Evolutionary conservation across 2,329 filamentous ascomycete species (phyloP).

Genomic region (Emergomyces pasteurianus): DNA sequence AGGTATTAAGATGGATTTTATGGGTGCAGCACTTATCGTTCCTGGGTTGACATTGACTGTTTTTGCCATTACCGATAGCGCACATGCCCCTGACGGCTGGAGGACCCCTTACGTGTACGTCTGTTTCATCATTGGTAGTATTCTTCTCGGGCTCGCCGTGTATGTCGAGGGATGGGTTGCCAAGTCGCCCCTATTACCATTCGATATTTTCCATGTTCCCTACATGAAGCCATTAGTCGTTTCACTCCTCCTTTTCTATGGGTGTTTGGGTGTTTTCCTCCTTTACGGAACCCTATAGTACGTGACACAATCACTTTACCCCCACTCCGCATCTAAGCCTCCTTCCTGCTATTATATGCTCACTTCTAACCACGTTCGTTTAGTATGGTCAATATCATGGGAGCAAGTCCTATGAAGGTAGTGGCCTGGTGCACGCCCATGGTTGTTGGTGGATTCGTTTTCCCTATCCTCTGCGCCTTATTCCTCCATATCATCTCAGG

Average conservation of each 20-base stretch:
- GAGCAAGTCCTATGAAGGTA: constrained; percentile 47
- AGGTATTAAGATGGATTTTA: constrained; percentile 55
- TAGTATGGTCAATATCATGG: constrained; percentile 50
- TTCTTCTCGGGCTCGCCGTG: constrained; percentile 48
- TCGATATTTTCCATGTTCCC: constrained; percentile 56
- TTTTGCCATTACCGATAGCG: constrained; percentile 62
- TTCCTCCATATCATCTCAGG: constrained; percentile 56
- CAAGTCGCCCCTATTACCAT: constrained; percentile 54
- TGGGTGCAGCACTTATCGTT: constrained; percentile 49
- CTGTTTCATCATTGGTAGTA: constrained; percentile 49
- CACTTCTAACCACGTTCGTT: not conserved
- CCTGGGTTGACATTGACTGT: constrained; percentile 57
- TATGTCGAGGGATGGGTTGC: constrained; percentile 65
- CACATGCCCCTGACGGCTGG: constrained; percentile 58
- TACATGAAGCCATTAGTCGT: constrained; percentile 54
- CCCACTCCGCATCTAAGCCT: too few species aligned
- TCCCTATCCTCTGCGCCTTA: constrained; percentile 51
- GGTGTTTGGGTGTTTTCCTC: constrained; percentile 55
- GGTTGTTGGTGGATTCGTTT: constrained; percentile 53
- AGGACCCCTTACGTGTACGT: constrained; percentile 59
- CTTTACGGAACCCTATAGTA: constrained; percentile 60
- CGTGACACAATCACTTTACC: constrained; percentile 17
- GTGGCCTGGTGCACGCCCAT: constrained; percentile 60
- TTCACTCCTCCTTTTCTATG: constrained; percentile 55
- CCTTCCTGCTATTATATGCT: too few species aligned